Evolutionary conservation across 169 alveolate genomes (phyloP), one percentile per base, ranked within the genome.

Genomic region (Cryptosporidium ubiquitum): DNA sequence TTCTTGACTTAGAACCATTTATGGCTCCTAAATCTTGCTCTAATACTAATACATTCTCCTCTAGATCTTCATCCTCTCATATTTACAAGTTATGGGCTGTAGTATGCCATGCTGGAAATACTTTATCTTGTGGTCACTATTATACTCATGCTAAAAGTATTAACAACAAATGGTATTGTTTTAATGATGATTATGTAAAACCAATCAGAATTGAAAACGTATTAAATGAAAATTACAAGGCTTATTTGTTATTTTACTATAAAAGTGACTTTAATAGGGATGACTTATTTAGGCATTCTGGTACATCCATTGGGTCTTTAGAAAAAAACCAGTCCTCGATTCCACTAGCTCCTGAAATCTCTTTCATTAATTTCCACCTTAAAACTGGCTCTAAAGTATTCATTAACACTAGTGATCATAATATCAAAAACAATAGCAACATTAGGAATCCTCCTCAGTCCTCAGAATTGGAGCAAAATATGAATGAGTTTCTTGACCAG

Each of bases 121-220:
- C 95, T 39, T 52, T 91, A 12, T 74, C 92, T 52, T 66, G 91
- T 69, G 95, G 95, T 0, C 95, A 92, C 49, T 92, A 92, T 68
- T 85, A 84, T 40, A 84, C 91, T 40, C 84, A 85, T 73, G 95
- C 84, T 9, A 70, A 70, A 69, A 64, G 89, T 26, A 61, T 79
- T 2, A 42, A 79, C 47, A 58, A 79, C 69, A 37, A 79, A 42
- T 79, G 89, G 89, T 79, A 79, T 7, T 79, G 89, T n/a, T 79
- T 79, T 39, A 79, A 79, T 64, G 89, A 79, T 49, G 89, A 79
- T 3, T 47, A 39, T 20, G 89, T 79, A 26, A 79, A 52, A 7
- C 73, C 75, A 14, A 40, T 68, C 6, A 79, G 61, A 42, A 9
- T 64, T 5, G 68, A 64, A 14, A 64, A 42, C 6, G 89, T 79